These are phyloP conservation scores for Scenedesmus sp. DNA, from an alignment of 163 green algal genomes.

Conservation along the genomic window DNA sequence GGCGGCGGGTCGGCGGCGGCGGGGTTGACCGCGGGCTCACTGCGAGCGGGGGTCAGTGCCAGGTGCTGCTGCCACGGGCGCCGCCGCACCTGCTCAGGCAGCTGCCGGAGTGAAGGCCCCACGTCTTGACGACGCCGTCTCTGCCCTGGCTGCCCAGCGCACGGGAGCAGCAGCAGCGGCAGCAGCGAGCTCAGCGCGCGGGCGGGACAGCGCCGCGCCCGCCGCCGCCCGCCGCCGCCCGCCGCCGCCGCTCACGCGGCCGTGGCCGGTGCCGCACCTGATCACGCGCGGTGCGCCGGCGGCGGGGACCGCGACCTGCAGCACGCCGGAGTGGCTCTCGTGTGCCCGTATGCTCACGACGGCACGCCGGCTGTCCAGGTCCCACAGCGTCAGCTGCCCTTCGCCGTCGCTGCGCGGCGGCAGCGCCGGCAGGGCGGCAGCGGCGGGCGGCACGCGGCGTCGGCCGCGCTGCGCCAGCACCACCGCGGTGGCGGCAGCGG, in stretches of 20 bases:
- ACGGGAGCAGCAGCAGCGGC: not conserved
- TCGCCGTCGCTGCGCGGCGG: conserved; percentile 45
- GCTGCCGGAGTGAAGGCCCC: conserved; percentile 19
- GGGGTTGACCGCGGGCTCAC: too few relatives aligned
- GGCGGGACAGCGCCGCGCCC: too few relatives aligned
- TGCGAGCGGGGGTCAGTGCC: not conserved
- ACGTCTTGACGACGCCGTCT: conserved; percentile 38
- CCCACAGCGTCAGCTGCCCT: conserved; percentile 34
- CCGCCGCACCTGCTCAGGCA: conserved; percentile 22
- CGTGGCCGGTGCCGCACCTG: not conserved
- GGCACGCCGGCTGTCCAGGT: conserved; percentile 15
- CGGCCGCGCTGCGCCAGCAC: too few relatives aligned
- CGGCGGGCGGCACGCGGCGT: too few relatives aligned
- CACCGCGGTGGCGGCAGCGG: not conserved
- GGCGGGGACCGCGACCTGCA: conserved; percentile 28
- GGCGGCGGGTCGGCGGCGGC: too few relatives aligned
- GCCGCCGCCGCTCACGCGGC: not conserved
- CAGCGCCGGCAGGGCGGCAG: too few relatives aligned
- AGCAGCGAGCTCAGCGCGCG: not conserved
- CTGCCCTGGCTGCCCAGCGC: conserved; percentile 43
- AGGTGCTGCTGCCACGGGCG: not conserved
- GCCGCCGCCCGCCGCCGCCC: not conserved
- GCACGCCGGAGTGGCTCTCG: conserved; percentile 26
- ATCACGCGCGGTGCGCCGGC: not conserved
- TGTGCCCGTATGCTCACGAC: conserved; percentile 29